Base-by-base conservation (phyloP, 192 early-diverging fungal species). In the Podila verticillata region DNA sequence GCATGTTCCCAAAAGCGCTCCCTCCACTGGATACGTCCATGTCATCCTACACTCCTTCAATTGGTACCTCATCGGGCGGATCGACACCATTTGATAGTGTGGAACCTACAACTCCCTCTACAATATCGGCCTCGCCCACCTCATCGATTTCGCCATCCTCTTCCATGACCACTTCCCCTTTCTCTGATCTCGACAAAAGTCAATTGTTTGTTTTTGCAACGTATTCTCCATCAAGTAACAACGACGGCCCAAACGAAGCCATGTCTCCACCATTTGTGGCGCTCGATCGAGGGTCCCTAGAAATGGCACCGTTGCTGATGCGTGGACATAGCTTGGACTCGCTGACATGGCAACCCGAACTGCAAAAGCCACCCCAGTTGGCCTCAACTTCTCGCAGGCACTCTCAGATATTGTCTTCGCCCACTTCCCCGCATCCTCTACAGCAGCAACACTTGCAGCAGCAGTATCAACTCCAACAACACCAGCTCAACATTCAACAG, bases 301-400 rank as follows among this genome's bases (percentile, higher is more conserved):
- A 20, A 9, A 36, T 22, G 24, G 62, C 71, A 13, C 63, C 71
- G 6, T 19, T 51, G 36, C 26, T 73, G 29, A 48, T 65, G 49
- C 71, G 71, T 44, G 31, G 61, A 20, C 28, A 73, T n/a, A 73
- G 71, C n/a, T 28, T 73, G 57, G 71, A 73, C 10, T 73, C 71
- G 20, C 19, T 59, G 15, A 60, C 48, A 20, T 65, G 61, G 61
- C 70, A 57, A 7, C 61, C 8, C 15, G 51, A 54, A 19, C 12
- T 35, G 24, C 61, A 48, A 12, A 61, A 54, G 2, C 9, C 35
- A 51, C 2, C 9, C n/a, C 51, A 4, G 6, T 12, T 30, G 13
- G 26, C 15, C 17, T 31, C 51, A 15, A 34, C 39, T 32, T 61
- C 31, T 13, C 48, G 48, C 7, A 35, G 48, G 17, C 61, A 72